Evolutionary conservation across 1,284 basidiomycete genomes (phyloP), one percentile per base, ranked within the genome.

Genomic region (Tylopilus microsporus): DNA sequence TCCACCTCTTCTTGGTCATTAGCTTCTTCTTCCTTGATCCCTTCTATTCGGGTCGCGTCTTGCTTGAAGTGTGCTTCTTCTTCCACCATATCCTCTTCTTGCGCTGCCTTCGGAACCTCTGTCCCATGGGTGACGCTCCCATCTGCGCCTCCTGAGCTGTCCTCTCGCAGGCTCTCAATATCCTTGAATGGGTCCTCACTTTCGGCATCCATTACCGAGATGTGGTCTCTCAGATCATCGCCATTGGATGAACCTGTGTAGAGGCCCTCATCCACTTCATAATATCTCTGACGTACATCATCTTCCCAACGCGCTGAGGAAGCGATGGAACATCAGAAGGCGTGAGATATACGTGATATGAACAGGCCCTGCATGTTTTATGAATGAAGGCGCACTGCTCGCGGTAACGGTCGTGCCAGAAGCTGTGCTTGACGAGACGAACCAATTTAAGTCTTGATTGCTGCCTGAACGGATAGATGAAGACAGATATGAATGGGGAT

Each of bases 111-210:
- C 30, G 55, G 55, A 1, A 2, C 49, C 52, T 61, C 58, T 39
- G 57, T 60, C 11, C 60, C 68, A 42, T 49, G 48, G 37, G 41
- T 48, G 11, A 21, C 53, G 19, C 47, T 58, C 36, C 49, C 54
- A 19, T 61, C 21, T n/a, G 57, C 43, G 11, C 69, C 67, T 9
- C 70, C 66, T 8, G 77, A 74, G 55, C 76, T 77, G 25, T 87
- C 87, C 60, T 87, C 88, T 41, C 79, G 75, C 66, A 92, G 70
- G 65, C 91, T 92, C 68, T 94, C 92, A 59, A 95, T 88, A 63
- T 93, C 92, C 50, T 83, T 83, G 73, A 94, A 94, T 19, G 89
- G 87, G 75, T 93, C 92, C 62, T 89, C 90, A 65, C 88, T 92
- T 58, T 82, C 82, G 49, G 79, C 82, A 55, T 77, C 82, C 30